A percentile compares a stretch with the other conserved stretches of the same genome.
Evolutionary conservation across 768 basidiomycete genomes (phyloP).

Genomic region (Pulveroboletus sp.): DNA sequence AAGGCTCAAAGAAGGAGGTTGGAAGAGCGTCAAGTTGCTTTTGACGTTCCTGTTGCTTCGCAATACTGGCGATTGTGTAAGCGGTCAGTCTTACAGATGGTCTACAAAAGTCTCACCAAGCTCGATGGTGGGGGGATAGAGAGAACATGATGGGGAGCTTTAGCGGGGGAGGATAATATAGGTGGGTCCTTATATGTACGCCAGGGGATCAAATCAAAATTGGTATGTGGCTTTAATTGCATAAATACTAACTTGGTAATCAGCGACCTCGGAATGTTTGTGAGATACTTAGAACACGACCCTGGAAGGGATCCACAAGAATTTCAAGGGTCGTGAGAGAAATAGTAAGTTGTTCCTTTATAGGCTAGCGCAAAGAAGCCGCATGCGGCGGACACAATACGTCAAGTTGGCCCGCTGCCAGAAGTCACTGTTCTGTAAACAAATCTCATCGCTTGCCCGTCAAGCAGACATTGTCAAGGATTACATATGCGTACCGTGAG

Average conservation of each 20-base stretch:
- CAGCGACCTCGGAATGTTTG: background rate
- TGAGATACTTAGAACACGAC: too few species aligned
- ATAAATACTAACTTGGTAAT: too few species aligned
- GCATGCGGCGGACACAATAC: too few species aligned
- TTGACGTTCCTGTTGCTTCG: constrained; percentile 33
- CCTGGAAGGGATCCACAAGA: too few species aligned
- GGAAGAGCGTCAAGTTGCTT: constrained; percentile 31
- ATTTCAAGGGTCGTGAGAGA: too few species aligned
- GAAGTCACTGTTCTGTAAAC: too few species aligned
- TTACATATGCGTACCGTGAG: too few species aligned
- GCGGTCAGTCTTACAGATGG: background rate
- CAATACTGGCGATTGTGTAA: constrained; percentile 21
- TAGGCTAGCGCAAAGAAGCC: too few species aligned
- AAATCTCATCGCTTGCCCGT: too few species aligned
- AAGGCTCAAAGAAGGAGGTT: constrained; percentile 23
- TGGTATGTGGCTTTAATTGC: background rate
- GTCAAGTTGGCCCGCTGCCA: too few species aligned
- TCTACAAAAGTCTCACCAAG: constrained; percentile 24
- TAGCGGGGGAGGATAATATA: background rate
- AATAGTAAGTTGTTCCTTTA: too few species aligned
- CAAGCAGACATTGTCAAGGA: too few species aligned
- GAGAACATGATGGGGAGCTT: constrained; percentile 21
- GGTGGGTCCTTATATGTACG: constrained; percentile 3
- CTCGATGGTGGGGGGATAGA: constrained; percentile 23
- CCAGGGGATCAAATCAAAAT: background rate